A percentile compares a stretch with the other conserved stretches of the same genome.
Conservation (phyloP, 495 filamentous ascomycete genomes). For the Rusavskia elegans region DNA sequence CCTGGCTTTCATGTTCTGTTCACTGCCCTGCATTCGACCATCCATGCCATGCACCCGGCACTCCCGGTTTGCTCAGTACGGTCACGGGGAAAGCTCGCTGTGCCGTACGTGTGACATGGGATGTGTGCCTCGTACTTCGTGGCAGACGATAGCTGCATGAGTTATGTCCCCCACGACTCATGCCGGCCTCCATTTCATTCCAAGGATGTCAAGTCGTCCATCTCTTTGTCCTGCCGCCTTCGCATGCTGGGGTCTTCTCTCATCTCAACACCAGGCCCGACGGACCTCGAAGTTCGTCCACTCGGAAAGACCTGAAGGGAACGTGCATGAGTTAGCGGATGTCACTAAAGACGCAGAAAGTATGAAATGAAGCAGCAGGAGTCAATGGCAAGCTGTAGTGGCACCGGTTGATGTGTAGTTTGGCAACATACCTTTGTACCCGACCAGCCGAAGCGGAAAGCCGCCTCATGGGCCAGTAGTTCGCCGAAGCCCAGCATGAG, state of each 20-base stretch:
- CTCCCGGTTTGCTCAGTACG: too few species aligned
- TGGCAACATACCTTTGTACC: slow-evolving; percentile 64
- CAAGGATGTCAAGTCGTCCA: slow-evolving; percentile 31
- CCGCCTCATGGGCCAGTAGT: slow-evolving; percentile 86
- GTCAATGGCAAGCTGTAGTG: too few species aligned
- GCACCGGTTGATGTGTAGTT: too few species aligned
- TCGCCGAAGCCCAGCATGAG: slow-evolving; percentile 98
- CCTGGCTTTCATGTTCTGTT: too few species aligned
- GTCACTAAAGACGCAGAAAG: not conserved
- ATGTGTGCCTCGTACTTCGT: not conserved
- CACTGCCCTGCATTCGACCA: too few species aligned
- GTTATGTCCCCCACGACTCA: not conserved
- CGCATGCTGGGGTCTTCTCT: slow-evolving; percentile 35
- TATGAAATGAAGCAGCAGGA: too few species aligned
- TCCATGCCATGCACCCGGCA: too few species aligned
- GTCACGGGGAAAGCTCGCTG: too few species aligned
- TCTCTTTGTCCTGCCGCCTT: slow-evolving; percentile 24
- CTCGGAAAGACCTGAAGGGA: slow-evolving; percentile 45
- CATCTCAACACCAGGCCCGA: slow-evolving; percentile 53
- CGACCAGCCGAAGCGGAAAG: slow-evolving; percentile 83
- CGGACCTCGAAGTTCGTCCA: slow-evolving; percentile 36
- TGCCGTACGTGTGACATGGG: not conserved
- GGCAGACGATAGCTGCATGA: not conserved
- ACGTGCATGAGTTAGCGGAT: too few species aligned
- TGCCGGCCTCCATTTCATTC: slow-evolving; percentile 15